phyloP scores from a whole-genome alignment of 768 basidiomycete genomes.

The Termitomyces eurrhizus region DNA sequence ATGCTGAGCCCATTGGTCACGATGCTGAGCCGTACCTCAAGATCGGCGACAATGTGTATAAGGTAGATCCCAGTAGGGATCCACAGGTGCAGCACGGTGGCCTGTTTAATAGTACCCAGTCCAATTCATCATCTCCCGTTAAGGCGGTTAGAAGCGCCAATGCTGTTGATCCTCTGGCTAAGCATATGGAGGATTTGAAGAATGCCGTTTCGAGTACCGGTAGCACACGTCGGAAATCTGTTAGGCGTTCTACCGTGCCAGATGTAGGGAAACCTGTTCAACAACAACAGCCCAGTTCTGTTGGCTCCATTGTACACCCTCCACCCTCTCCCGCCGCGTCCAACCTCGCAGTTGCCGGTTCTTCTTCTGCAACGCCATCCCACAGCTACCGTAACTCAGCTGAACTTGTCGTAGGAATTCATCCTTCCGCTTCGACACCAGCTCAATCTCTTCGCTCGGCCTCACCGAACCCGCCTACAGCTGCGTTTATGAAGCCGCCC shows the following conservation, averaged over 20 bases:
- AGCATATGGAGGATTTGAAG: slow-evolving; percentile 60
- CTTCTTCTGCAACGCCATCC: slow-evolving; percentile 31
- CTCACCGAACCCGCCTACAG: slow-evolving; percentile 72
- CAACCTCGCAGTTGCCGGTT: slow-evolving; percentile 15
- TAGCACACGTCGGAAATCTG: slow-evolving; percentile 43
- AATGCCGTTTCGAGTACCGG: slow-evolving; percentile 42
- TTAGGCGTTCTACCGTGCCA: slow-evolving; percentile 22
- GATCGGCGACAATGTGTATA: slow-evolving; percentile 64
- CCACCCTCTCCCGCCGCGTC: slow-evolving; percentile 18
- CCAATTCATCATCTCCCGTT: slow-evolving; percentile 22
- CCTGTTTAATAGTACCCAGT: slow-evolving; percentile 18
- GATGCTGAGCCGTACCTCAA: slow-evolving; percentile 64
- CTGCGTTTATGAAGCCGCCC: slow-evolving; percentile 64
- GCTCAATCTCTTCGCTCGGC: slow-evolving; percentile 46
- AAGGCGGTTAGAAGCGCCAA: slow-evolving; percentile 24
- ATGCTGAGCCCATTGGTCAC: slow-evolving; percentile 60
- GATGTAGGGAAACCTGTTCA: slow-evolving; percentile 14
- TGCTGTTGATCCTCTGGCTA: slow-evolving; percentile 58
- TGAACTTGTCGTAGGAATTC: slow-evolving; percentile 72
- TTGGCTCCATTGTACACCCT: slow-evolving; percentile 33
- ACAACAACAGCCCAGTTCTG: slow-evolving; percentile 17
- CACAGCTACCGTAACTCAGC: slow-evolving; percentile 76
- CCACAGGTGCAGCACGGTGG: slow-evolving; percentile 45
- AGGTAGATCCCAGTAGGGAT: slow-evolving; percentile 60
- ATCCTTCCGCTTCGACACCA: slow-evolving; percentile 48